These are phyloP conservation scores for Botrytis sinoallii DNA, from an alignment of 2,329 filamentous ascomycete genomes.

Conservation along the genomic window DNA sequence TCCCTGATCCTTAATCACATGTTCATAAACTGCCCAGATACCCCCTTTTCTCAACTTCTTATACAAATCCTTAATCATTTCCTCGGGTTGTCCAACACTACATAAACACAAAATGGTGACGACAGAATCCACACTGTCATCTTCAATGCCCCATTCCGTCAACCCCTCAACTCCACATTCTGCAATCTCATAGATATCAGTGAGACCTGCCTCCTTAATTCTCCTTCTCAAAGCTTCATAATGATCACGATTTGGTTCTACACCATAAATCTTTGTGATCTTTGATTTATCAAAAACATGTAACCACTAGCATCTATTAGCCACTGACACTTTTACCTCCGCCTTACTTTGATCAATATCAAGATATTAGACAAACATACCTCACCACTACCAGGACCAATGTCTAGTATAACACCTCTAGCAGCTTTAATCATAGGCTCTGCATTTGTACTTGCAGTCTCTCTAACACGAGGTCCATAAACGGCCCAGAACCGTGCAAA, in stretches of 20 bases:
- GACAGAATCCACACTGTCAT: conserved; percentile 38
- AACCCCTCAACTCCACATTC: conserved; percentile 62
- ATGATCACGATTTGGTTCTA: conserved; percentile 60
- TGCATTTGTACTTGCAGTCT: conserved; percentile 44
- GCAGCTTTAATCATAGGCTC: conserved; percentile 40
- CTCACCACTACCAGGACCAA: conserved; percentile 59
- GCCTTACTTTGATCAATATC: conserved; percentile 28
- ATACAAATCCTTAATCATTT: conserved; percentile 33
- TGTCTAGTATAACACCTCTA: conserved; percentile 44
- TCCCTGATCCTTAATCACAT: conserved; percentile 30
- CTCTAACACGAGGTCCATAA: conserved; percentile 50
- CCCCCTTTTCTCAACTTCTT: conserved; percentile 32
- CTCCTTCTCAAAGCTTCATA: conserved; percentile 48
- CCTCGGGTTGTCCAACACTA: conserved; percentile 27
- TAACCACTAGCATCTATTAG: conserved; percentile 43
- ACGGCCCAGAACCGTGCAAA: conserved; percentile 60
- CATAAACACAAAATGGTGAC: conserved; percentile 36
- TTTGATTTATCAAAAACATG: conserved; percentile 19
- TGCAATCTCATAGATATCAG: conserved; percentile 58
- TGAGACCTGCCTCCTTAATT: conserved; percentile 51
- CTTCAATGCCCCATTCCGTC: conserved; percentile 42
- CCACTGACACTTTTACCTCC: conserved; percentile 41
- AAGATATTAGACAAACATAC: conserved; percentile 54
- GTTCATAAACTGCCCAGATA: conserved; percentile 35
- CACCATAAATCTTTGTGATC: conserved; percentile 52